phyloP scores from a whole-genome alignment of 345 rosid genomes.

The Gossypium australe region DNA sequence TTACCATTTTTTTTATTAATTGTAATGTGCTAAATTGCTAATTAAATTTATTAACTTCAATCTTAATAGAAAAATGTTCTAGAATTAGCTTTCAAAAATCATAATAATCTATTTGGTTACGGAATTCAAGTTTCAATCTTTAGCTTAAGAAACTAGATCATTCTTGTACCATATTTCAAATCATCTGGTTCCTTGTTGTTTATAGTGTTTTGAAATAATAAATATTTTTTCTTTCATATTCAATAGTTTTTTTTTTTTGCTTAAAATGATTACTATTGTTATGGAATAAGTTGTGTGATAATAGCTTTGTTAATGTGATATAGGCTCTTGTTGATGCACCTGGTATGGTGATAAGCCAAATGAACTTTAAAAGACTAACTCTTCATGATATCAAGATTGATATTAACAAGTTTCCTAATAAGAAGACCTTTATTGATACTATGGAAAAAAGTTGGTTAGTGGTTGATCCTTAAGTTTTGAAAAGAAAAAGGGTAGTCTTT shows the following conservation, averaged over 20 bases:
- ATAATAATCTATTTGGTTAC: background rate
- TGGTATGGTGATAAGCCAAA: constrained; percentile 83
- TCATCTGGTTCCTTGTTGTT: no score
- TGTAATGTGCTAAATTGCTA: background rate
- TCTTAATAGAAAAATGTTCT: background rate
- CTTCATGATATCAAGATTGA: constrained; percentile 81
- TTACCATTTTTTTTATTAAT: background rate
- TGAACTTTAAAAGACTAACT: constrained; percentile 87
- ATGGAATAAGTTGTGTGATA: background rate
- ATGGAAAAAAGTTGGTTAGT: constrained; percentile 86
- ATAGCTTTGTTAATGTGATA: background rate
- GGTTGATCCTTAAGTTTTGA: background rate
- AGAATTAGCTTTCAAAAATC: background rate
- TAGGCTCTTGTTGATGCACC: constrained; percentile 96
- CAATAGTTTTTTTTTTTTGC: no score
- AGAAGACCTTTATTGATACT: constrained; percentile 78
- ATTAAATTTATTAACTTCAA: background rate
- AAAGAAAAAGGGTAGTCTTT: background rate
- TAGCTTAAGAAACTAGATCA: background rate
- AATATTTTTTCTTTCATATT: no score
- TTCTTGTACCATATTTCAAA: background rate
- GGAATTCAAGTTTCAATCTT: background rate
- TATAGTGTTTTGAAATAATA: no score
- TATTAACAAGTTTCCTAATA: constrained; percentile 66
- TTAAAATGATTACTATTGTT: background rate